Evolutionary conservation across 2,329 filamentous ascomycete genomes (phyloP), one percentile per base, ranked within the genome.

Genomic region (Stagonosporopsis vannaccii): DNA sequence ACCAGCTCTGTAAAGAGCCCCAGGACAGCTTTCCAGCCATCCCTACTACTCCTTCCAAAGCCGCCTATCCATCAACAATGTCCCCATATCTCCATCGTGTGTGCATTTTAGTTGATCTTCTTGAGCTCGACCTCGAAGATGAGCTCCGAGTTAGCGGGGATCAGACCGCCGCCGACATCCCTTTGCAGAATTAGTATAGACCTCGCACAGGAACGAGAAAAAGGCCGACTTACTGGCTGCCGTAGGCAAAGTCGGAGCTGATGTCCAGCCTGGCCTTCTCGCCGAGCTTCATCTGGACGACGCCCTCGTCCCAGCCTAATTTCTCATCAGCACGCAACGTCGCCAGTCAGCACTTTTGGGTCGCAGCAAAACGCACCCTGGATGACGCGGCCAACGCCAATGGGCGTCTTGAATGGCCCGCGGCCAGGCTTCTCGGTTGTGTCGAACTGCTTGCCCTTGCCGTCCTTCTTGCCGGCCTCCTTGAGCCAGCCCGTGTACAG

Each of bases 191-290:
- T 33, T 35, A 23, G 22, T 13, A 17, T 15, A 4, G 33, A 9
- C 23, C 3, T 20, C 20, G 4, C 11, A 15, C 13, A 20, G n/a
- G 13, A 30, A 12, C 7, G 25, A 11, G n/a, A 19, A 8, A n/a
- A 17, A 19, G n/a, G 37, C 6, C 7, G 23, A 63, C 63, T 54
- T 49, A 66, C 61, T 69, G 65, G 49, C 19, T 42, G 45, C 69
- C 69, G 45, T 71, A 71, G 17, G 51, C 61, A 47, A 66, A 84
- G 75, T 83, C 91, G 87, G 84, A 84, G 60, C 87, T 85, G 73
- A 97, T 97, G 67, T 89, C 89, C 59, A 98, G 83, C 44, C 86
- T 90, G 49, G 91, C 89, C 83, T 90, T 93, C 85, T 97, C 94
- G 75, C 93, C 93, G 52, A 96, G 82, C 77, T 89, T 88, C 93